Base-by-base conservation (phyloP, 139 green algal genomes). In the Chlorella vulgaris region DNA sequence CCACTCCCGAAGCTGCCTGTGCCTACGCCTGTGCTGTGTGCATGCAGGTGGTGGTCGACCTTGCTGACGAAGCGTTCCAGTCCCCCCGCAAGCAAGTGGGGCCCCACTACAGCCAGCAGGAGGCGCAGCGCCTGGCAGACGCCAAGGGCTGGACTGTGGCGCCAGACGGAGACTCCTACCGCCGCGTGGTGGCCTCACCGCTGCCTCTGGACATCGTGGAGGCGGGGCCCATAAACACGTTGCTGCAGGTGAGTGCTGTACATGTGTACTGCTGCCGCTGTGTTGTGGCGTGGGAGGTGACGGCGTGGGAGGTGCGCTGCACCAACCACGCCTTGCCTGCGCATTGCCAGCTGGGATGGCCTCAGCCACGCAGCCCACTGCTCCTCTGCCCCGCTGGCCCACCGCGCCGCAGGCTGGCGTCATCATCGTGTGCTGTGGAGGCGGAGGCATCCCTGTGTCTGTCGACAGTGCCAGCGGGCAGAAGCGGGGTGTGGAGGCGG, bases 1-100 rank as follows among this genome's bases (percentile, higher is more conserved):
- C n/a, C n/a, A n/a, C 61, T 68, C 26, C 61, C 26, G n/a, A 33
- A n/a, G 53, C 53, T 5, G 22, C 53, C 53, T 63, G 53, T 63
- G 53, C 53, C 53, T 63, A 3, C n/a, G 53, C 53, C 4, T 4
- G 53, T 22, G 7, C 53, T 63, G 53, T 53, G 66, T 51, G 35
- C 66, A 1, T 24, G 61, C 83, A 87, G 65, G 65, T 78, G 0
- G 69, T 75, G n/a, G 84, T 88, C 0, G 71, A 83, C 36, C 78
- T 71, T 22, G 38, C 71, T 5, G 84, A 88, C 81, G 70, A 81
- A 0, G 84, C 80, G 8, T 88, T 88, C 62, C 15, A 68, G 22
- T 19, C 33, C 4, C 84, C 84, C 60, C 74, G 79, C 61, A 88
- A 88, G 50, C 81, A 69, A 21, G 81, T 88, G 24, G 84, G 84